Evolutionary conservation across 306 rosid genomes (phyloP), one percentile per base, ranked within the genome.

Genomic region (Quercus parvula): DNA sequence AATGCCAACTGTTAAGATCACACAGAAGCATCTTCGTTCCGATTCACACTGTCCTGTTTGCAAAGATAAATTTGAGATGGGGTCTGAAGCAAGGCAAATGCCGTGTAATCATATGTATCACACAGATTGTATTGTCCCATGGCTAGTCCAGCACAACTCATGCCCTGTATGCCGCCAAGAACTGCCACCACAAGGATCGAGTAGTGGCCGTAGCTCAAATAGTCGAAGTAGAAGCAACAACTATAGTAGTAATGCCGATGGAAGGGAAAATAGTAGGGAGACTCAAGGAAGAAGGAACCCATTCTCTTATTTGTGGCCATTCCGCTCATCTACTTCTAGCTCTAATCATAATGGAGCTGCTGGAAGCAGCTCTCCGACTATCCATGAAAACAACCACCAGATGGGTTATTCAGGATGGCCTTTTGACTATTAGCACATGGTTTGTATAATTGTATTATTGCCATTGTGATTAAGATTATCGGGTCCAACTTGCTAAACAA

Each of bases 131-230:
- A 92, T 92, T 55, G 79, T 90, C 70, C 94, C 97, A 27, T 92
- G 97, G 97, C 78, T 92, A 66, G 88, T 85, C 15, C 90, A 90
- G 81, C 92, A 90, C 84, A 90, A 92, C 84, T 79, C 91, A 46
- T 90, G 97, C 85, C 97, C 94, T 51, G 94, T 90, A 59, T 92
- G 97, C 79, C 93, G 94, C 73, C 93, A 90, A 77, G 97, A 90
- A 78, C 78, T 88, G 83, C 90, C 89, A 4, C 88, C 81, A 0
- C 89, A 87, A 46, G 90, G 87, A 81, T 78, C 66, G 24, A 80
- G 79, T 54, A 64, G 82, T 67, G 77, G 75, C 63, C 75, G 20
- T 0, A 76, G 78, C 71, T 59, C 86, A 74, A 85, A 66, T 70
- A 52, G 85, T 76, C 81, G 77, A 52, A 85, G 62, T 71, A 84